These are phyloP conservation scores for Diplodia seriata DNA, from an alignment of 2,329 filamentous ascomycete genomes.

Conservation along the genomic window DNA sequence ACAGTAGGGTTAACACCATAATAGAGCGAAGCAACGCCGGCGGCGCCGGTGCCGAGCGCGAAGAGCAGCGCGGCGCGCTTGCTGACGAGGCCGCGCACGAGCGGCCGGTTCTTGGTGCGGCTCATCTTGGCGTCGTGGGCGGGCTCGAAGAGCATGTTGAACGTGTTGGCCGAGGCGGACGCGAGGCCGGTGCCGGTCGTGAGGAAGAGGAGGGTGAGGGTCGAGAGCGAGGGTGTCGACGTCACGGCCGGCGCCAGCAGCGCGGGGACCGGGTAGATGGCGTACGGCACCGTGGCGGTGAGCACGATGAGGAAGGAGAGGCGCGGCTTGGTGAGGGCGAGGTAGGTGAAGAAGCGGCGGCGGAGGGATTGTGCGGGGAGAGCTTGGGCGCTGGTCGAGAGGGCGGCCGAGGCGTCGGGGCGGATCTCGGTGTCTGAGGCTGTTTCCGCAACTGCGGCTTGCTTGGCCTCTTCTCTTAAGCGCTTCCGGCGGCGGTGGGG, in stretches of 20 bases:
- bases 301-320: conserved; percentile 91
- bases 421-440: conserved; percentile 50
- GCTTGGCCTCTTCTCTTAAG: conserved; percentile 39
- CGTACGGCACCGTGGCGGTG: conserved; percentile 88
- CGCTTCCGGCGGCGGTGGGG: conserved; percentile 47
- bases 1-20: conserved; percentile 94
- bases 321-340: conserved; percentile 94
- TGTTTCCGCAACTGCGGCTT: background rate
- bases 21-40: conserved; percentile 77
- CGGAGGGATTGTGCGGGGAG: conserved; percentile 64
- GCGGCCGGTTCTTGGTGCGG: conserved; percentile 86
- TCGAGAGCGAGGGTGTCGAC: conserved; percentile 78
- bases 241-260: conserved; percentile 76
- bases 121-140: conserved; percentile 91
- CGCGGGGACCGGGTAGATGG: conserved; percentile 88
- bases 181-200: conserved; percentile 88
- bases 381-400: conserved; percentile 63
- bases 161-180: conserved; percentile 87
- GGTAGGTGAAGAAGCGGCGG: conserved; percentile 77
- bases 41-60: conserved; percentile 72
- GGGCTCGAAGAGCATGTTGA: conserved; percentile 97
- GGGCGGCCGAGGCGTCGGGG: conserved; percentile 66
- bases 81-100: conserved; percentile 82
- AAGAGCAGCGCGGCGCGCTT: conserved; percentile 76
- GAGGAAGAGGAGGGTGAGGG: conserved; percentile 89